These are phyloP conservation scores for Linnemannia zychae DNA, from an alignment of 192 early-diverging fungal genomes.

Conservation along the genomic window DNA sequence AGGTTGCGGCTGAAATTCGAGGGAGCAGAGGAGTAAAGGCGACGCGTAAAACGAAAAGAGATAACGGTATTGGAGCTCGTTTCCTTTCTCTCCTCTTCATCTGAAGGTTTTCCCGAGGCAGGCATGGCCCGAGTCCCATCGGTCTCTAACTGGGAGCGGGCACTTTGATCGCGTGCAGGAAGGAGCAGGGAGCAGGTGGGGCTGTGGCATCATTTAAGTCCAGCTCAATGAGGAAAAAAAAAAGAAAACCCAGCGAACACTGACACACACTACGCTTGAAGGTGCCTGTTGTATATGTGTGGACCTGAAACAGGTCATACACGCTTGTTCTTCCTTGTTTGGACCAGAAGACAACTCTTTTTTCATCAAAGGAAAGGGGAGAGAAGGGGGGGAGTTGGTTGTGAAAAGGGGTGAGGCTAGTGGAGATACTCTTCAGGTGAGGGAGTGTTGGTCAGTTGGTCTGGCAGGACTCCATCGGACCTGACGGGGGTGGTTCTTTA, in stretches of 20 bases:
- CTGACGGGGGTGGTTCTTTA: neutral
- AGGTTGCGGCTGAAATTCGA: neutral
- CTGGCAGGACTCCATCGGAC: neutral
- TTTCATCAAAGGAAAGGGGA: neutral
- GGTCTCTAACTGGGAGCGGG: neutral
- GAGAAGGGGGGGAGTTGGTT: neutral
- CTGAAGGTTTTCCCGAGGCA: neutral
- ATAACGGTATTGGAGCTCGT: neutral
- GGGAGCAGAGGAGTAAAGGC: neutral
- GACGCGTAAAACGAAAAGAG: neutral
- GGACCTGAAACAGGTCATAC: neutral
- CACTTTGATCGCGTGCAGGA: neutral
- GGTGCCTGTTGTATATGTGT: neutral
- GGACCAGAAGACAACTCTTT: neutral
- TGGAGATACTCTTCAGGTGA: no score
- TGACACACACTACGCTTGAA: neutral
- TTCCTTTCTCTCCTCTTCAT: neutral
- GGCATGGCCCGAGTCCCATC: neutral
- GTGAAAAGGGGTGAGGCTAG: neutral
- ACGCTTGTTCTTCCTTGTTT: neutral
- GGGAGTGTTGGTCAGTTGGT: neutral
- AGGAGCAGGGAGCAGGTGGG: neutral
- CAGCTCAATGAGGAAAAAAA: neutral
- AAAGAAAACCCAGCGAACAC: neutral
- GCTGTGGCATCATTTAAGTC: neutral